Percentiles rank a stretch among this genome's conserved stretches.
phyloP scores from a whole-genome alignment of 768 basidiomycete species.

The Suillus bovinus region DNA sequence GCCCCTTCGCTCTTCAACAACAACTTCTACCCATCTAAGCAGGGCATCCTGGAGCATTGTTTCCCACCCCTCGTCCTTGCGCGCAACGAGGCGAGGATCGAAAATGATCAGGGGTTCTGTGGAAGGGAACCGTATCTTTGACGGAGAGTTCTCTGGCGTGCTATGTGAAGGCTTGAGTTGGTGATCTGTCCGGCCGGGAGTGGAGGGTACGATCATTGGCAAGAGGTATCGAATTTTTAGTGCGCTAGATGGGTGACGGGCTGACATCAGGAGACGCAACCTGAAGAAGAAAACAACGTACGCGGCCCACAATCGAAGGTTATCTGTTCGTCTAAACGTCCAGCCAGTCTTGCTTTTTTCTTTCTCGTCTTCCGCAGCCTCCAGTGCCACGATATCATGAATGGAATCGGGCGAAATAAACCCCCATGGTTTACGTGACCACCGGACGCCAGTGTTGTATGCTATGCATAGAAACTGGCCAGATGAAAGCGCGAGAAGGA shows the following conservation, averaged over 20 bases:
- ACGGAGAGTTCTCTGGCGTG: slow-evolving; percentile 30
- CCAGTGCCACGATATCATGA: slow-evolving; percentile 75
- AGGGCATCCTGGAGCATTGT: slow-evolving; percentile 69
- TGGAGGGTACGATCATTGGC: slow-evolving; percentile 58
- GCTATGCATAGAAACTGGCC: slow-evolving; percentile 80
- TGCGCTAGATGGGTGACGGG: slow-evolving; percentile 46
- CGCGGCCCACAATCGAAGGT: slow-evolving; percentile 84
- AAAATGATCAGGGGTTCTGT: slow-evolving; percentile 58
- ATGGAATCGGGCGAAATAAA: slow-evolving; percentile 77
- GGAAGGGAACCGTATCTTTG: slow-evolving; percentile 38
- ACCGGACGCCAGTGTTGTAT: slow-evolving; percentile 80
- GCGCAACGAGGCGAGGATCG: slow-evolving; percentile 72
- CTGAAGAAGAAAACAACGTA: slow-evolving; percentile 38
- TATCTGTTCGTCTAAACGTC: slow-evolving; percentile 87
- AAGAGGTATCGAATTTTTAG: slow-evolving; percentile 82
- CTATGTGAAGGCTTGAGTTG: slow-evolving; percentile 20
- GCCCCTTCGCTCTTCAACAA: slow-evolving; percentile 65
- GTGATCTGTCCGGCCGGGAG: slow-evolving; percentile 31
- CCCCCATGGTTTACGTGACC: slow-evolving; percentile 85
- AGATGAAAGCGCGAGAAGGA: slow-evolving; percentile 62
- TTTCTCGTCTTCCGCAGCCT: slow-evolving; percentile 43
- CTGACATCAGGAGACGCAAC: neutral
- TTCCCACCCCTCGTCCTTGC: slow-evolving; percentile 79
- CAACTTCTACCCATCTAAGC: slow-evolving; percentile 64
- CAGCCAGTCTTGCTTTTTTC: slow-evolving; percentile 60